Evolutionary conservation across 2,329 filamentous ascomycete species (phyloP).

Genomic region (Xylaria sp.): DNA sequence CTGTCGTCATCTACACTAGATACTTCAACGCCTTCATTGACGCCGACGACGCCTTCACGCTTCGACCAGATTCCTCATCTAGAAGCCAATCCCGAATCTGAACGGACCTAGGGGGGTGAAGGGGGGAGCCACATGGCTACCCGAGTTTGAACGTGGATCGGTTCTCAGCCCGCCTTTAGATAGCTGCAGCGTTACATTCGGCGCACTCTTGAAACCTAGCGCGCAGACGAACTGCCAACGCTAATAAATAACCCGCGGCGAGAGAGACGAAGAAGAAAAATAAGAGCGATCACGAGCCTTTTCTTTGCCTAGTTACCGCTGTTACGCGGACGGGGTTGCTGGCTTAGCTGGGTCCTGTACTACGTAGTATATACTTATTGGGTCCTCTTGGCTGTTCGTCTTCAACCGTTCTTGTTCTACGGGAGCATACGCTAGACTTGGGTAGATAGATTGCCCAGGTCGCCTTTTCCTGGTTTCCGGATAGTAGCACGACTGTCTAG

Average conservation of each 20-base stretch:
- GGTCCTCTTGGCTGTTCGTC: background rate
- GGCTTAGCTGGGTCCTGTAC: background rate
- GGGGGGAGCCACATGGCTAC: conserved; percentile 37
- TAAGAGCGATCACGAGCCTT: conserved; percentile 18
- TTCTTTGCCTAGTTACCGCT: background rate
- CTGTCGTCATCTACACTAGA: conserved; percentile 25
- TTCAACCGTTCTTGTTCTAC: background rate
- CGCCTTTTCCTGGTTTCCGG: conserved; percentile 1
- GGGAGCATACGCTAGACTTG: background rate
- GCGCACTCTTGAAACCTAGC: conserved; percentile 35
- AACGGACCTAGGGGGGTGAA: conserved; percentile 22
- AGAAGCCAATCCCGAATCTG: conserved; percentile 33
- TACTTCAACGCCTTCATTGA: conserved; percentile 17
- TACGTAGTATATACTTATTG: no score
- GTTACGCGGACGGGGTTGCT: background rate
- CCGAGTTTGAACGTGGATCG: conserved; percentile 34
- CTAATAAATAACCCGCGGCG: conserved; percentile 20
- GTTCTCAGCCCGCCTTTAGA: conserved; percentile 28
- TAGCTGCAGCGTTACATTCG: conserved; percentile 37
- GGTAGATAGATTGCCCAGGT: background rate
- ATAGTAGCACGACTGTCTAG: background rate
- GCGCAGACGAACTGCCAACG: conserved; percentile 16
- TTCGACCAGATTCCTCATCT: conserved; percentile 35
- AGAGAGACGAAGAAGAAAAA: background rate
- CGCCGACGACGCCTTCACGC: conserved; percentile 12